A percentile compares a stretch with the other conserved stretches of the same genome.
These are phyloP conservation scores for Trichosporon inkin DNA, from an alignment of 1,284 basidiomycete genomes.

Conservation along the genomic window DNA sequence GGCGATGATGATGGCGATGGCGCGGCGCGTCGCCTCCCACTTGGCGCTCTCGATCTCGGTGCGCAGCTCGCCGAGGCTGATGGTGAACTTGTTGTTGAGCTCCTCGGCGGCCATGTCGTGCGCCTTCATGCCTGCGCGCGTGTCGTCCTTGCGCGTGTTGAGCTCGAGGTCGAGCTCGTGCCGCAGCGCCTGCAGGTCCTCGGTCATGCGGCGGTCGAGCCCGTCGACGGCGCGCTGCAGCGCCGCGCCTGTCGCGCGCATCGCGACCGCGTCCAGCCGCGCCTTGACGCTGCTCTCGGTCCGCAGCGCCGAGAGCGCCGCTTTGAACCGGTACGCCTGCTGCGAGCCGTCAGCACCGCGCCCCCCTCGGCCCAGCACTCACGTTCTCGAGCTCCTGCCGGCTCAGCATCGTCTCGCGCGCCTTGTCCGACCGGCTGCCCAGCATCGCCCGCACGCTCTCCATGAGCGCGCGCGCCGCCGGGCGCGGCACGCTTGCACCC, in stretches of 20 bases:
- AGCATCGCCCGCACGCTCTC: slow-evolving; percentile 76
- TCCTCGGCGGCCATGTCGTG: slow-evolving; percentile 89
- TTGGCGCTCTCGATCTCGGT: slow-evolving; percentile 82
- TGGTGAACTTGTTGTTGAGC: slow-evolving; percentile 77
- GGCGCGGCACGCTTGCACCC: slow-evolving; percentile 29
- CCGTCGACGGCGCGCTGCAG: slow-evolving; percentile 84
- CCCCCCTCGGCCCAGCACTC: slow-evolving; percentile 47
- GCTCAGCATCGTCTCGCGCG: slow-evolving; percentile 69
- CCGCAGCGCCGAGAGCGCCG: slow-evolving; percentile 84
- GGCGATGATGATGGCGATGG: slow-evolving; percentile 56
- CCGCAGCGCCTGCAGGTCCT: slow-evolving; percentile 81
- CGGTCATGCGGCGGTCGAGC: slow-evolving; percentile 86
- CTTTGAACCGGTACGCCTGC: slow-evolving; percentile 95
- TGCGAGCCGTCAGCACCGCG: slow-evolving; percentile 42
- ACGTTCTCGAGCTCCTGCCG: slow-evolving; percentile 88
- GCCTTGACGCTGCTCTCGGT: slow-evolving; percentile 80
- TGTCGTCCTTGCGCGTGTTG: slow-evolving; percentile 88
- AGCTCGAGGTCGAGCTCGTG: slow-evolving; percentile 78
- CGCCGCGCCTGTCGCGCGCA: slow-evolving; percentile 68
- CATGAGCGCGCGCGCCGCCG: slow-evolving; percentile 73
- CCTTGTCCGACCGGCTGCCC: slow-evolving; percentile 68
- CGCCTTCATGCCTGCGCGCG: slow-evolving; percentile 78
- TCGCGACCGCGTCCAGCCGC: slow-evolving; percentile 76
- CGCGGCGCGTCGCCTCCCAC: slow-evolving; percentile 85
- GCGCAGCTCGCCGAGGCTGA: slow-evolving; percentile 76